These are phyloP conservation scores for Xylaria sp. DNA, from an alignment of 2,329 filamentous ascomycete species.

Conservation along the genomic window DNA sequence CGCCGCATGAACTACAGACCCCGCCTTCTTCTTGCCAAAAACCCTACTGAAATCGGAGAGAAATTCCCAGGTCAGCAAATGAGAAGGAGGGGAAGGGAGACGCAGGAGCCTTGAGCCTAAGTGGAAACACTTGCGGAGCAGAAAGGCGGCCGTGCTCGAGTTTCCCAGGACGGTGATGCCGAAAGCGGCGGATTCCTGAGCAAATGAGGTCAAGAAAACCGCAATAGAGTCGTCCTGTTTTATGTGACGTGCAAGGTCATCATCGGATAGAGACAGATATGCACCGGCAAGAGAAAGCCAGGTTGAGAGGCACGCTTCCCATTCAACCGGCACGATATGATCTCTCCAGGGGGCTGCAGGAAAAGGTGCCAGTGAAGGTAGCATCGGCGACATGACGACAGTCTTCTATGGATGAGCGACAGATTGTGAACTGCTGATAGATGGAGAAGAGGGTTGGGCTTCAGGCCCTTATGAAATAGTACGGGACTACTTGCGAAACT, in stretches of 20 bases:
- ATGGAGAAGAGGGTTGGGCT: not conserved
- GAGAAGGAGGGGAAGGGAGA: slow-evolving; percentile 37
- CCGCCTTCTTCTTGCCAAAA: slow-evolving; percentile 59
- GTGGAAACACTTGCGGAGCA: slow-evolving; percentile 62
- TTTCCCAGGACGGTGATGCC: slow-evolving; percentile 34
- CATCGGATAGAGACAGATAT: slow-evolving; percentile 54
- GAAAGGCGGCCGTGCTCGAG: slow-evolving; percentile 34
- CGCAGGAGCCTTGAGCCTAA: slow-evolving; percentile 55
- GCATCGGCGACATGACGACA: slow-evolving; percentile 38
- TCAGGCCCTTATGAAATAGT: not conserved
- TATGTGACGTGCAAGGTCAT: slow-evolving; percentile 49
- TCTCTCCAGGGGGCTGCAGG: slow-evolving; percentile 63
- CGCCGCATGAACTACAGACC: slow-evolving; percentile 44
- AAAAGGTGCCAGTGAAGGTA: slow-evolving; percentile 73
- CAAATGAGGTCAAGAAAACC: slow-evolving; percentile 63
- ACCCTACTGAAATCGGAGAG: slow-evolving; percentile 62
- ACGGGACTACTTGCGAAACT: too few species aligned
- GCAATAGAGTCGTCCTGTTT: slow-evolving; percentile 53
- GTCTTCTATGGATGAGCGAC: not conserved
- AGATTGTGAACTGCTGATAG: not conserved
- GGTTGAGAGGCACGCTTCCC: slow-evolving; percentile 69
- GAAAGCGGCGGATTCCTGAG: slow-evolving; percentile 46
- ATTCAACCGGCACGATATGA: slow-evolving; percentile 63
- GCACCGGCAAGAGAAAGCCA: slow-evolving; percentile 66
- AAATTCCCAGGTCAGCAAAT: slow-evolving; percentile 59